Conservation (phyloP, 2,329 filamentous ascomycete genomes). For the Aspergillus sp. region DNA sequence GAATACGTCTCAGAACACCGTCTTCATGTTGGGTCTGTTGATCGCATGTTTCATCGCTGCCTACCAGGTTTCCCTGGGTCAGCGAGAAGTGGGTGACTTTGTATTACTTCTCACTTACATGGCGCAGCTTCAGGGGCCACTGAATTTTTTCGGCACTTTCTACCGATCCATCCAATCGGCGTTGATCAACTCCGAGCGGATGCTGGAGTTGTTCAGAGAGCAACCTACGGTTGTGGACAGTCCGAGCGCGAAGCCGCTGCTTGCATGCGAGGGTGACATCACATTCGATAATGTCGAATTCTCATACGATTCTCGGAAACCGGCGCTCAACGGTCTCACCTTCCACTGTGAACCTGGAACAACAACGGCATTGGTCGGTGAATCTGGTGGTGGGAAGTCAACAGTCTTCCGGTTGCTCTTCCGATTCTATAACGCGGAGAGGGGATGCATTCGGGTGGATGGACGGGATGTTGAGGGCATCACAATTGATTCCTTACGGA, state of each 20-base stretch:
- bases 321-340: constrained; percentile 76
- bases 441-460: constrained; percentile 80
- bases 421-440: constrained; percentile 86
- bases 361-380: constrained; percentile 92
- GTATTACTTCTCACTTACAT: constrained; percentile 74
- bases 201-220: constrained; percentile 95
- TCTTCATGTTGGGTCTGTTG: constrained; percentile 75
- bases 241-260: constrained; percentile 62
- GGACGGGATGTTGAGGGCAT: constrained; percentile 79
- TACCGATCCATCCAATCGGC: constrained; percentile 94
- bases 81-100: constrained; percentile 68
- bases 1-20: constrained; percentile 76
- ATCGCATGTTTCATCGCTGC: constrained; percentile 71
- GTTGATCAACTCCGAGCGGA: constrained; percentile 94
- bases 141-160: constrained; percentile 91
- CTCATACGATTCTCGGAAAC: constrained; percentile 81
- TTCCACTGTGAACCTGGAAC: constrained; percentile 88
- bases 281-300: constrained; percentile 88
- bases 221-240: constrained; percentile 85
- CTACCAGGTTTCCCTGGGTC: constrained; percentile 70
- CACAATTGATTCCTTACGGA: constrained; percentile 89
- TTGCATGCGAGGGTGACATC: constrained; percentile 74
- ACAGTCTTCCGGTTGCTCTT: constrained; percentile 95
- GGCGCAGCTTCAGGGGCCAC: constrained; percentile 73
- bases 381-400: constrained; percentile 95